Percentiles rank a stretch among this genome's conserved stretches.
Conservation (phyloP, 805 yeast species). For the Wickerhamiella hasegawae region DNA sequence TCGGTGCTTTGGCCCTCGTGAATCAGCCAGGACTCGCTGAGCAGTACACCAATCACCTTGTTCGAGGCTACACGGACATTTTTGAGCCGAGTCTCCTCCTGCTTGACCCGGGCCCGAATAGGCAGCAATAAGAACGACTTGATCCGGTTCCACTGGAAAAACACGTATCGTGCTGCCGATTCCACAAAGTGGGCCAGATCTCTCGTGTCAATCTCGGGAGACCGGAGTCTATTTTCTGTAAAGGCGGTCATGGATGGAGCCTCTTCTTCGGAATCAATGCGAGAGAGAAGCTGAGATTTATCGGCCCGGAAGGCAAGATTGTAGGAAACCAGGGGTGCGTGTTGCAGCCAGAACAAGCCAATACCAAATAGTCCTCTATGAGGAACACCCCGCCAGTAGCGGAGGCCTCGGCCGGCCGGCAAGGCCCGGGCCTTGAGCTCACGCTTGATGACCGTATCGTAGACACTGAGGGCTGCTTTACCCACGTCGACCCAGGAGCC, state of each 20-base stretch:
- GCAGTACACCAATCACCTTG: conserved; percentile 8
- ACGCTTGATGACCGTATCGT: conserved; percentile 5
- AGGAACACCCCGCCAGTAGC: conserved; percentile 11
- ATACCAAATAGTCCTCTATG: conserved; percentile 1
- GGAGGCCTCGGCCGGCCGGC: conserved; percentile 10
- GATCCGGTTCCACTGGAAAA: neutral
- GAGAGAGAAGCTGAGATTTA: too few relatives aligned
- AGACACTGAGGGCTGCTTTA: conserved; percentile 11
- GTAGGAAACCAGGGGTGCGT: conserved; percentile 8
- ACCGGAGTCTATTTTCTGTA: neutral
- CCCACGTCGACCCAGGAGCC: conserved; percentile 15
- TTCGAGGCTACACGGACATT: conserved; percentile 4
- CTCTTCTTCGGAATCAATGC: too few relatives aligned
- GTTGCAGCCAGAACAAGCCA: conserved; percentile 10
- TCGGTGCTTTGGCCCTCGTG: neutral
- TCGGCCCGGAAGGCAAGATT: too few relatives aligned
- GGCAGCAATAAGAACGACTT: neutral
- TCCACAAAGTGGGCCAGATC: neutral
- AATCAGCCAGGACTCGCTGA: conserved; percentile 3
- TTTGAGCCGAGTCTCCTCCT: conserved; percentile 1
- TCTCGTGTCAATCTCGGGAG: neutral
- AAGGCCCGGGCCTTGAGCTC: conserved; percentile 10
- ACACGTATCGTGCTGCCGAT: neutral
- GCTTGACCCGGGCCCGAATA: neutral
- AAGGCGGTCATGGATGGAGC: too few relatives aligned